Evolutionary conservation across 2,329 filamentous ascomycete species (phyloP).

Genomic region (Septoria petroselini): DNA sequence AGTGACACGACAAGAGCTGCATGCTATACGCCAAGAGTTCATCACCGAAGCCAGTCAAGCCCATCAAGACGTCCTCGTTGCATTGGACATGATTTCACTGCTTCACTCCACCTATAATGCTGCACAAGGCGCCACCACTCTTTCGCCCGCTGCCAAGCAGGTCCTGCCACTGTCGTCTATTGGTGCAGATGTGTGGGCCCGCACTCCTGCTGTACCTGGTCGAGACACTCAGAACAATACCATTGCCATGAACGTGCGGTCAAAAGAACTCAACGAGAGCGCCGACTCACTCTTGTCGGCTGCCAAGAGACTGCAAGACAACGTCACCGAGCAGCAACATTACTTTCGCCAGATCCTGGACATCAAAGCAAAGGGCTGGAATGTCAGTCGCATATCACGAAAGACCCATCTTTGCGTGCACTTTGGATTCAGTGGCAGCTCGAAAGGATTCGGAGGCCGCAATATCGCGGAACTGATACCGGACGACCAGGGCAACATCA

Average conservation of each 20-base stretch:
- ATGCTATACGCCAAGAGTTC: slow-evolving; percentile 43
- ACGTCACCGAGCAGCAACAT: slow-evolving; percentile 73
- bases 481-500: slow-evolving; percentile 68
- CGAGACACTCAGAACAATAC: slow-evolving; percentile 40
- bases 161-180: slow-evolving; percentile 70
- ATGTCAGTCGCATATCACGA: slow-evolving; percentile 65
- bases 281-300: slow-evolving; percentile 71
- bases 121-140: slow-evolving; percentile 63
- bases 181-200: slow-evolving; percentile 59
- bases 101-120: slow-evolving; percentile 71
- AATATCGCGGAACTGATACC: slow-evolving; percentile 79
- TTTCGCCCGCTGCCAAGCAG: slow-evolving; percentile 68
- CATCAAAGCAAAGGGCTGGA: slow-evolving; percentile 82
- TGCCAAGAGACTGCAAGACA: slow-evolving; percentile 67
- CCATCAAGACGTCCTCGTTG: slow-evolving; percentile 62
- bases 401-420: slow-evolving; percentile 68
- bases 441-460: slow-evolving; percentile 59
- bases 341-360: slow-evolving; percentile 87
- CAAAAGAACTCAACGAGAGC: slow-evolving; percentile 71
- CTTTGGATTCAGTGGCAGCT: slow-evolving; percentile 80
- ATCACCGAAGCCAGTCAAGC: slow-evolving; percentile 36
- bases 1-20: slow-evolving; percentile 40
- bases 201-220: slow-evolving; percentile 57
- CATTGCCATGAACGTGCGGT: slow-evolving; percentile 67
- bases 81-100: slow-evolving; percentile 79